Percentiles rank a stretch among this genome's conserved stretches.
Conservation (phyloP, 108 stramenopile genomes). For the Fragilaria crotonensis region DNA sequence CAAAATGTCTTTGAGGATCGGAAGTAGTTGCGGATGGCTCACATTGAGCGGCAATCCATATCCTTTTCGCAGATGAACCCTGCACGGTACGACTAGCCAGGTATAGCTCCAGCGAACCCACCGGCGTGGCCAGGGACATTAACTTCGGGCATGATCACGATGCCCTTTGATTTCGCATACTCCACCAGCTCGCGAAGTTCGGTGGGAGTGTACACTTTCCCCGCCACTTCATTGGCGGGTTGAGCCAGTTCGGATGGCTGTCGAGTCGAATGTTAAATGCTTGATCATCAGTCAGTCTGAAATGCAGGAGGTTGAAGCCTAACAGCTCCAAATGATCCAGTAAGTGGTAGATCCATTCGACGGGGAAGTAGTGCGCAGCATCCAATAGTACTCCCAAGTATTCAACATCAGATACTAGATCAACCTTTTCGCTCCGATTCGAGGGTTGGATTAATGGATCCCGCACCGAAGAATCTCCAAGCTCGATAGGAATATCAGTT, state of each 20-base stretch:
- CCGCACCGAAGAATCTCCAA: no score
- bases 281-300: constrained; percentile 50
- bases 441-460: not conserved
- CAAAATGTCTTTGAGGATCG: constrained; percentile 22
- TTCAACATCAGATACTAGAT: not conserved
- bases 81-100: constrained; percentile 33
- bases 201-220: constrained; percentile 9
- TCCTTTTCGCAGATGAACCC: constrained; percentile 30
- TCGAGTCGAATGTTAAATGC: constrained; percentile 17
- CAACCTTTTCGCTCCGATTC: not conserved
- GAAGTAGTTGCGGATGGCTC: constrained; percentile 13
- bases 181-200: constrained; percentile 27
- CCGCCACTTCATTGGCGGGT: not conserved
- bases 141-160: constrained; percentile 35
- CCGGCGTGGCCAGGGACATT: constrained; percentile 44
- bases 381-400: constrained; percentile 35
- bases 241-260: constrained; percentile 8
- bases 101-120: constrained; percentile 23
- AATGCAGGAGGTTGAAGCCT: constrained; percentile 36
- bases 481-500: no score
- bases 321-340: constrained; percentile 14
- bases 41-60: constrained; percentile 41
- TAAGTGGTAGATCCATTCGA: constrained; percentile 22
- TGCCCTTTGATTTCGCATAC: constrained; percentile 19
- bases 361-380: constrained; percentile 37